phyloP scores from a whole-genome alignment of 768 basidiomycete genomes.

The Dictyophora rubrovolvata region DNA sequence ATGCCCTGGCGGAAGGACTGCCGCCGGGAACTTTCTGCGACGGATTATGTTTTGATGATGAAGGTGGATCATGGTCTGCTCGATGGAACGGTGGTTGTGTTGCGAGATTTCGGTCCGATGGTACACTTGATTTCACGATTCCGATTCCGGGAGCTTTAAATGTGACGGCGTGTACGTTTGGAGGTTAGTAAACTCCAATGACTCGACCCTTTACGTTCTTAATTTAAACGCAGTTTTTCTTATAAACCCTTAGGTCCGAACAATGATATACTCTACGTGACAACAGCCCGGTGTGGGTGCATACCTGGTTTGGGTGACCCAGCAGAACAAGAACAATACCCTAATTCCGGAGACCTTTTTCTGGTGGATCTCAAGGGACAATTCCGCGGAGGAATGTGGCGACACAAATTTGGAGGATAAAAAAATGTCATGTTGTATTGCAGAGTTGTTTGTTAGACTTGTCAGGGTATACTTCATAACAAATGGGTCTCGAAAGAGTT shows the following conservation, averaged over 20 bases:
- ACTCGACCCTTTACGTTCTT: too few relatives aligned
- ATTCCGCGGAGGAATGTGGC: slow-evolving; percentile 28
- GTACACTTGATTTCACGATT: slow-evolving; percentile 41
- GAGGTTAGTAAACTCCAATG: slow-evolving; percentile 29
- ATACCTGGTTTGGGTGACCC: slow-evolving; percentile 37
- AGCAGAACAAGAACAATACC: slow-evolving; percentile 36
- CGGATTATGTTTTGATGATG: slow-evolving; percentile 54
- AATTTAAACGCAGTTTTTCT: neutral
- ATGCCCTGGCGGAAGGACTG: slow-evolving; percentile 44
- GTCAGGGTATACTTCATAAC: slow-evolving; percentile 1
- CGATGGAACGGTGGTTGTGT: slow-evolving; percentile 9
- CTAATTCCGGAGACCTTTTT: slow-evolving; percentile 49
- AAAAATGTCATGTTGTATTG: neutral
- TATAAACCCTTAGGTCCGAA: slow-evolving; percentile 33
- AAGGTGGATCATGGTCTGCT: slow-evolving; percentile 56
- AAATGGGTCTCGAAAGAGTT: neutral
- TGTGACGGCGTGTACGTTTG: slow-evolving; percentile 61
- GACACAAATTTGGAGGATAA: slow-evolving; percentile 10
- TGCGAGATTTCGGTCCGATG: slow-evolving; percentile 8
- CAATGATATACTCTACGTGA: slow-evolving; percentile 55
- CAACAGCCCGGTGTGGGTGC: slow-evolving; percentile 50
- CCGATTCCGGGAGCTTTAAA: slow-evolving; percentile 52
- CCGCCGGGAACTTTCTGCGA: slow-evolving; percentile 46
- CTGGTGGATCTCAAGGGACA: slow-evolving; percentile 37
- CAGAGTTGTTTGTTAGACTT: neutral